Evolutionary conservation across 805 yeast genomes (phyloP).

Genomic region (Zygosaccharomyces bisporus): DNA sequence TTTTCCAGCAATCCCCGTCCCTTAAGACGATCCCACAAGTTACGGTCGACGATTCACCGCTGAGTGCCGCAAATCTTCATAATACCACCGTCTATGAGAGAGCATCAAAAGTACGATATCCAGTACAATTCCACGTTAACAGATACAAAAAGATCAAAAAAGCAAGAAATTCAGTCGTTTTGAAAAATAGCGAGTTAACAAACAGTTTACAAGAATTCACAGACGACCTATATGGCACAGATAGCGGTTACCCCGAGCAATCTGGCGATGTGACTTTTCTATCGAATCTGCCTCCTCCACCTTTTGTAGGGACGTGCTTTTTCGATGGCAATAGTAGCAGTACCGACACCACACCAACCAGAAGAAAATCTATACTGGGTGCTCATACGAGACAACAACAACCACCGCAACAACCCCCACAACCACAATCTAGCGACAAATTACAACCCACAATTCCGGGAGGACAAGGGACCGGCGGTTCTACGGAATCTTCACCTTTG

Average conservation of each 20-base stretch:
- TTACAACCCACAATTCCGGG: conserved; percentile 2
- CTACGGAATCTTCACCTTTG: conserved; percentile 20
- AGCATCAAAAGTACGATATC: conserved; percentile 10
- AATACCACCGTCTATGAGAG: conserved; percentile 4
- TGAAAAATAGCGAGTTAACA: conserved; percentile 32
- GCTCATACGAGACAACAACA: conserved; percentile 10
- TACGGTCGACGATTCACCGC: conserved; percentile 22
- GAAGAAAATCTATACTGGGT: conserved; percentile 20
- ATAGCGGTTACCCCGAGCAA: conserved; percentile 9
- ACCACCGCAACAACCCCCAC: conserved; percentile 9
- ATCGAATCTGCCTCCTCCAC: conserved; percentile 16
- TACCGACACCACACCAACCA: conserved; percentile 24
- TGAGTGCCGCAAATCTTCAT: conserved; percentile 10
- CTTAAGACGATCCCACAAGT: conserved; percentile 18
- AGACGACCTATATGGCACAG: conserved; percentile 36
- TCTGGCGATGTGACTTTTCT: conserved; percentile 15
- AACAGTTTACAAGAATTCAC: conserved; percentile 36
- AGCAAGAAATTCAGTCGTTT: conserved; percentile 28
- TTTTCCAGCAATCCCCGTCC: conserved; percentile 21
- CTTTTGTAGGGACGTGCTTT: not conserved
- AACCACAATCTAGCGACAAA: conserved; percentile 24
- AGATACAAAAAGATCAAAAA: conserved; percentile 28
- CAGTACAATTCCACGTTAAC: conserved; percentile 18
- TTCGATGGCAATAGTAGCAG: conserved; percentile 11
- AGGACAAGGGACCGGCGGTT: not conserved